Percentiles rank a stretch among this genome's conserved stretches.
Conservation (phyloP, 352 stramenopile genomes). For the Blastocystis sp. region DNA sequence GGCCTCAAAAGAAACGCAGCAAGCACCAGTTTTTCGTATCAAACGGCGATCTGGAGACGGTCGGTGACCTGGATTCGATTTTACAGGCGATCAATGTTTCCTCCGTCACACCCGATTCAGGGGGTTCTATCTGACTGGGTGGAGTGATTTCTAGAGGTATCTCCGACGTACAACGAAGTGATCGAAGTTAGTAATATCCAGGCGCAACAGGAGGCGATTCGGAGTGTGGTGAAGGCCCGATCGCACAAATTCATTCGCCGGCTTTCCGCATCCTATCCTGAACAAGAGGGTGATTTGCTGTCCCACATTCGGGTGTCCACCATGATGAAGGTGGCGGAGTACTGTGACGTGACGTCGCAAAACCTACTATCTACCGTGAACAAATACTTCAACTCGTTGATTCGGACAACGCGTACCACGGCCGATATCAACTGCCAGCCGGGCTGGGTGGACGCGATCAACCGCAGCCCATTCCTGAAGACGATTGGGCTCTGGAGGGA, state of each 20-base stretch:
- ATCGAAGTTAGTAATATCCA: slow-evolving; percentile 41
- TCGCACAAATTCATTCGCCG: slow-evolving; percentile 51
- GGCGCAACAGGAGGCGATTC: slow-evolving; percentile 51
- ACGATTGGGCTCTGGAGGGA: slow-evolving; percentile 34
- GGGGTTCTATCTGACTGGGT: not conserved
- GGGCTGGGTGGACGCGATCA: slow-evolving; percentile 63
- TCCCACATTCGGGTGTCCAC: slow-evolving; percentile 44
- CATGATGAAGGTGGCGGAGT: slow-evolving; percentile 46
- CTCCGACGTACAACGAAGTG: not conserved
- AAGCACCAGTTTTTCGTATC: slow-evolving; percentile 62
- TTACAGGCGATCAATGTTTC: slow-evolving; percentile 55
- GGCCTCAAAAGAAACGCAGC: not conserved
- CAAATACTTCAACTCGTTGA: slow-evolving; percentile 58
- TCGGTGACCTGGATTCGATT: slow-evolving; percentile 55
- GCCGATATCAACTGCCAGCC: slow-evolving; percentile 60
- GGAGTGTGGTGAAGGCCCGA: slow-evolving; percentile 41
- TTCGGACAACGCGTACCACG: slow-evolving; percentile 35
- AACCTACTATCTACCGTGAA: slow-evolving; percentile 23
- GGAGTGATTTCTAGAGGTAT: not conserved
- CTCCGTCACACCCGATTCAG: not conserved
- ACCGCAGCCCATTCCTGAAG: slow-evolving; percentile 62
- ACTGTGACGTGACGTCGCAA: slow-evolving; percentile 48
- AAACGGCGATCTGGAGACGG: slow-evolving; percentile 59
- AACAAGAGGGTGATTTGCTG: slow-evolving; percentile 36
- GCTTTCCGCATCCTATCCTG: slow-evolving; percentile 28